Percentiles rank a stretch among this genome's conserved stretches.
These are phyloP conservation scores for Ceriops decandra DNA, from an alignment of 345 rosid genomes.

Conservation along the genomic window DNA sequence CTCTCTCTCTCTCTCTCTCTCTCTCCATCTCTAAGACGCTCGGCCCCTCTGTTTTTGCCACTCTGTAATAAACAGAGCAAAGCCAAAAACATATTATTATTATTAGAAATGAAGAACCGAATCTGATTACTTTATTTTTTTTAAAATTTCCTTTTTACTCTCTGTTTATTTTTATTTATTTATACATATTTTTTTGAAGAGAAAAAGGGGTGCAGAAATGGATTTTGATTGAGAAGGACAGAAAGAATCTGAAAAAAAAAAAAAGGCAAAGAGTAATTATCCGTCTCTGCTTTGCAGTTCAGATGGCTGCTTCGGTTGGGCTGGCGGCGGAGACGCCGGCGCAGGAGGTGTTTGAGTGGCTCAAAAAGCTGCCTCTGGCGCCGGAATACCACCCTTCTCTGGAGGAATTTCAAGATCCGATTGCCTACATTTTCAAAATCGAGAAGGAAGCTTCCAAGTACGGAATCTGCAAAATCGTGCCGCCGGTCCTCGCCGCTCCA, in stretches of 20 bases:
- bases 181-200: conserved; percentile 3
- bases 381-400: conserved; percentile 87
- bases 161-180: not conserved
- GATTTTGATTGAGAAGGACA: conserved; percentile 20
- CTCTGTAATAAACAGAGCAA: conserved; percentile 20
- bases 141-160: not conserved
- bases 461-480: conserved; percentile 97
- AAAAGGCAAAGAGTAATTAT: not conserved
- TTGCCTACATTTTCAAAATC: conserved; percentile 95
- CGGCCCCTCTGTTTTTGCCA: conserved; percentile 14
- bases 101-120: conserved; percentile 12
- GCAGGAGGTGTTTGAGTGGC: conserved; percentile 78
- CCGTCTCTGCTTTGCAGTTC: not conserved
- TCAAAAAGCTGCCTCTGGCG: conserved; percentile 77
- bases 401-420: conserved; percentile 98
- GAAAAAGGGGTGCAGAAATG: conserved; percentile 24
- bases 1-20: not conserved
- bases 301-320: conserved; percentile 46
- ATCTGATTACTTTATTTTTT: conserved; percentile 13
- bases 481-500: conserved; percentile 67
- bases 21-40: not conserved
- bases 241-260: not conserved
- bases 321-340: conserved; percentile 31
- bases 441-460: conserved; percentile 87
- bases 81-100: not conserved